Base-by-base conservation (phyloP, 2,329 filamentous ascomycete genomes). In the Lachnellula hyalina region DNA sequence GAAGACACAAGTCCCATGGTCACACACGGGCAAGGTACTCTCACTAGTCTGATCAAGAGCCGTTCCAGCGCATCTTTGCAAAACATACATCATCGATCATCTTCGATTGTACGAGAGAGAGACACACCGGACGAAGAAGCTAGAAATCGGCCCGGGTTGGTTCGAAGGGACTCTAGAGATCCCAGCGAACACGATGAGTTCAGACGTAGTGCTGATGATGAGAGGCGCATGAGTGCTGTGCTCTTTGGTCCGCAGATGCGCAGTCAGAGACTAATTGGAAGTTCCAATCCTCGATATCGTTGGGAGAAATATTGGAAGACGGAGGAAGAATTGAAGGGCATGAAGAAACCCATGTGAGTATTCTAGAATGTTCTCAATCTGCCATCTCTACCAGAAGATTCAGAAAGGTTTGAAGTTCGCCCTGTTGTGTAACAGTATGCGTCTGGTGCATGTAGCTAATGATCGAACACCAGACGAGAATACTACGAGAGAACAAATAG, bases 401-500 rank as follows among this genome's bases (percentile, higher is more conserved):
- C 4, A 32, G 9, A 32, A 11, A 9, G 9, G 28, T 32, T 32
- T 32, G 9, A 12, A 4, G 2, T 32, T 32, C 9, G 28, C 28
- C 28, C 28, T 32, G 9, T 9, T 32, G 28, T 32, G 28, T 32
- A 9, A 32, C 28, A 32, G 28, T 28, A 28, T 28, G 28, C 28
- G 9, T 32, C 9, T 32, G 8, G 28, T 32, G 4, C 28, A 12
- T 9, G 28, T 32, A 32, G 51, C 61, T 65, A 23, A 65, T 47
- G 21, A 36, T 12, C 5, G 25, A 36, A 11, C 6, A 52, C 44
- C 19, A 86, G 83, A 57, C 87, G 91, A 47, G 68, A 86, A 66
- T 96, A 96, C 74, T 96, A 97, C 68, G 86, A 95, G 75, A 84
- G 89, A 44, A 93, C 86, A 68, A 97, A 97, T 73, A 85, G 86